Base-by-base conservation (phyloP, 148 eudicot species). In the Rhododendron kiyosumense region DNA sequence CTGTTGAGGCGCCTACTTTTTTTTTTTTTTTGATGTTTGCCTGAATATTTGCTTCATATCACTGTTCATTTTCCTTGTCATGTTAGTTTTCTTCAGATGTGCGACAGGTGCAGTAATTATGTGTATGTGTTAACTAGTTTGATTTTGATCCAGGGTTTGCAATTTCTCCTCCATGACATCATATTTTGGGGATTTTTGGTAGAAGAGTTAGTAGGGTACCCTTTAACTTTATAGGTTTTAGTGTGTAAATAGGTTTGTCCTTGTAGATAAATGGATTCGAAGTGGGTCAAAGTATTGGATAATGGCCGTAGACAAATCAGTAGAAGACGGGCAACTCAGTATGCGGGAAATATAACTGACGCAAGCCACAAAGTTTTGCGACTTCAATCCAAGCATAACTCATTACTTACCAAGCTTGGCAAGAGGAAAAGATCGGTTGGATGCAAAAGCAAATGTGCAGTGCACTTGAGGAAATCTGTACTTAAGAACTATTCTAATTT, bases 221-320 rank as follows among this genome's bases (percentile, higher is more conserved):
- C 38, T 5, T 83, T 82, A 79, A 52, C 76, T 17, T 85, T 54
- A 38, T 45, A 57, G 84, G n/a, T 78, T 81, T 12, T 17, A 81
- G 84, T 80, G 36, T 87, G 91, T 89, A 86, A 83, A 89, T 89
- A 84, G 45, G 46, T 18, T 74, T 76, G 48, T 38, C 18, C 41
- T 84, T 87, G 91, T 86, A 83, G 87, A 87, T 85, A 84, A 75
- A 89, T 89, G 89, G 89, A 76, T 61, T 84, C 89, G 9, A 79
- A 84, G 86, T 85, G 80, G 88, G 87, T 85, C 82, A 81, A 84
- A 75, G 89, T 84, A 43, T 43, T 52, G 79, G 86, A 85, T 38
- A 81, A 84, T 85, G 82, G 84, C 18, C 46, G 30, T 89, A 76
- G 86, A 69, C 61, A 79, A 41, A 61, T 82, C 43, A 81, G 52